These are phyloP conservation scores for Hygrophorus russula DNA, from an alignment of 768 basidiomycete genomes.

Conservation along the genomic window DNA sequence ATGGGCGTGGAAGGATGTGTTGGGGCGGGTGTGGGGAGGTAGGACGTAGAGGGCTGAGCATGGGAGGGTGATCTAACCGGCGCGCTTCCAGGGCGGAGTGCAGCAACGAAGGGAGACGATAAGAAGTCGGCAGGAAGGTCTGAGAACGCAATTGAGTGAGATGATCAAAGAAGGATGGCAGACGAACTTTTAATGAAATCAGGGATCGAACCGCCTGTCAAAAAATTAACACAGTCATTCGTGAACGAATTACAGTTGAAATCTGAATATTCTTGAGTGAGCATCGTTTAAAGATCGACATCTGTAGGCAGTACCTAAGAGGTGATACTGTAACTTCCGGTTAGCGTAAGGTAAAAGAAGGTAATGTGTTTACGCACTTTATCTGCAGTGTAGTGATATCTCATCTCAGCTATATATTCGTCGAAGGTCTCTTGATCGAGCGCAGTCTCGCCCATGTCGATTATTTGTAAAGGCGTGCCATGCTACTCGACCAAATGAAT, in stretches of 20 bases:
- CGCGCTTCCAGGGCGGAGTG: constrained; percentile 58
- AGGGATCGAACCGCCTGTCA: constrained; percentile 78
- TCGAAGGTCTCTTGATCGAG: constrained; percentile 79
- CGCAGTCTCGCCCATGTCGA: constrained; percentile 70
- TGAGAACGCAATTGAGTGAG: constrained; percentile 14
- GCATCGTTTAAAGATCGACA: background rate
- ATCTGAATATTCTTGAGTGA: constrained; percentile 28
- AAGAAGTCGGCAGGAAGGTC: constrained; percentile 78
- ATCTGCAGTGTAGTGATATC: constrained; percentile 77
- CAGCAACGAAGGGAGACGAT: constrained; percentile 79
- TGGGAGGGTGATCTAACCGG: constrained; percentile 17
- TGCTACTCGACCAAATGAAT: constrained; percentile 50
- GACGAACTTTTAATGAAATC: constrained; percentile 65
- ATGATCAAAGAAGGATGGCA: constrained; percentile 1
- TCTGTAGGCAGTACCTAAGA: constrained; percentile 45
- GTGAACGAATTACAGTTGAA: constrained; percentile 97
- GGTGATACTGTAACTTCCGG: constrained; percentile 52
- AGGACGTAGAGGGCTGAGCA: constrained; percentile 29
- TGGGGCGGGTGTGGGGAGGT: constrained; percentile 29
- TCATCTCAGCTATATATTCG: constrained; percentile 72
- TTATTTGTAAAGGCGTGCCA: constrained; percentile 55
- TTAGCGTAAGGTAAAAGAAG: background rate
- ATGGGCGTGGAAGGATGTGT: constrained; percentile 10
- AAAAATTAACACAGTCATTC: constrained; percentile 75
- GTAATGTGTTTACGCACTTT: constrained; percentile 40